These are phyloP conservation scores for Naganishia friedmannii DNA, from an alignment of 768 basidiomycete genomes.

Conservation along the genomic window DNA sequence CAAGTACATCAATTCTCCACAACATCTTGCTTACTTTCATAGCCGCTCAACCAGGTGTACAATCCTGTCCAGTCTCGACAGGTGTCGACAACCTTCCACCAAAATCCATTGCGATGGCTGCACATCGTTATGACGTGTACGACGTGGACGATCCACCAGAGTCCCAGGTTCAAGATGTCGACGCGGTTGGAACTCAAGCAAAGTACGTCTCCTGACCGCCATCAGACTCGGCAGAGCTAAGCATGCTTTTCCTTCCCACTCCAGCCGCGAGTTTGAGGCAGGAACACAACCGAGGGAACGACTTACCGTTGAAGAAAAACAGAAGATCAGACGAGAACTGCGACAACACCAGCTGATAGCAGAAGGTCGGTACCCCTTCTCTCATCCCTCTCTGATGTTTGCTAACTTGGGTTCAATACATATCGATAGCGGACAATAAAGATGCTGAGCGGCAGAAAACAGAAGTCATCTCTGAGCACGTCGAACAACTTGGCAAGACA, in stretches of 20 bases:
- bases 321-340: neutral
- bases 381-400: neutral
- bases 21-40: no score
- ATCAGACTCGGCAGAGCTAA: neutral
- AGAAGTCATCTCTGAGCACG: neutral
- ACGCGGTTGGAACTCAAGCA: slow-evolving; percentile 4
- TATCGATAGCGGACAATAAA: neutral
- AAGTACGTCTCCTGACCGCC: neutral
- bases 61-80: neutral
- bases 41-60: no score
- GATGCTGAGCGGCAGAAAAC: neutral
- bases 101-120: neutral
- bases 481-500: neutral
- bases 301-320: neutral
- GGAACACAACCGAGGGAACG: neutral
- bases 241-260: neutral
- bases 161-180: slow-evolving; percentile 8
- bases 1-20: no score
- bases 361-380: neutral
- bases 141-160: slow-evolving; percentile 3
- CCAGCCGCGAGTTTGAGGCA: neutral
- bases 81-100: no score
- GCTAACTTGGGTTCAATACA: neutral
- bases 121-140: neutral
- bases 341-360: neutral